phyloP scores from a whole-genome alignment of 164 flowering plant species.

The Saururus chinensis region DNA sequence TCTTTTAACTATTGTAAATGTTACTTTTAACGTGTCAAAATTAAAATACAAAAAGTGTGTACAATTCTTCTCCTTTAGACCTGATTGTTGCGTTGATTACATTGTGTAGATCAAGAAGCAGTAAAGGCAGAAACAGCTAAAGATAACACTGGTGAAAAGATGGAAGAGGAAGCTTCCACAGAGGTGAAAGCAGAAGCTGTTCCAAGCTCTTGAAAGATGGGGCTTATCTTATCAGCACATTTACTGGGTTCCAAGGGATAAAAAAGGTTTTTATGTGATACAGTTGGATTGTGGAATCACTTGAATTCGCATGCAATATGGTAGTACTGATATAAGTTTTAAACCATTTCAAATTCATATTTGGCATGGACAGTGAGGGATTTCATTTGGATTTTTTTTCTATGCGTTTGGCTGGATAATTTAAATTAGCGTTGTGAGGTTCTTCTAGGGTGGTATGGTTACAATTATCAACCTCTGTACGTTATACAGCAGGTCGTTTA shows the following conservation, averaged over 20 bases:
- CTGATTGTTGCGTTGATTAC: background rate
- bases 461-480: no score
- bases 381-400: no score
- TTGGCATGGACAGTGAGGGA: no score
- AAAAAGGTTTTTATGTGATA: background rate
- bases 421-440: no score
- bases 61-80: background rate
- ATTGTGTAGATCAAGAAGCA: slow-evolving; percentile 24
- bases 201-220: background rate
- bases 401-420: no score
- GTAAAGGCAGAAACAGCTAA: slow-evolving; percentile 23
- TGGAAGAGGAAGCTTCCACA: slow-evolving; percentile 9
- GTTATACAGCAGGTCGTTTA: no score
- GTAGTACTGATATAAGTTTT: background rate
- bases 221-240: background rate
- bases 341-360: background rate
- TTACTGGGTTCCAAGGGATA: background rate
- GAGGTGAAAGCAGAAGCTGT: slow-evolving; percentile 22
- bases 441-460: no score
- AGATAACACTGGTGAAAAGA: background rate
- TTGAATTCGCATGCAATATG: background rate
- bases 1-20: no score
- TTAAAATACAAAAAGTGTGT: no score
- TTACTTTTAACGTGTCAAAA: no score
- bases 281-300: background rate